Percentiles rank a stretch among this genome's conserved stretches.
phyloP scores from a whole-genome alignment of 495 filamentous ascomycete genomes.

The Penicillium goetzii region DNA sequence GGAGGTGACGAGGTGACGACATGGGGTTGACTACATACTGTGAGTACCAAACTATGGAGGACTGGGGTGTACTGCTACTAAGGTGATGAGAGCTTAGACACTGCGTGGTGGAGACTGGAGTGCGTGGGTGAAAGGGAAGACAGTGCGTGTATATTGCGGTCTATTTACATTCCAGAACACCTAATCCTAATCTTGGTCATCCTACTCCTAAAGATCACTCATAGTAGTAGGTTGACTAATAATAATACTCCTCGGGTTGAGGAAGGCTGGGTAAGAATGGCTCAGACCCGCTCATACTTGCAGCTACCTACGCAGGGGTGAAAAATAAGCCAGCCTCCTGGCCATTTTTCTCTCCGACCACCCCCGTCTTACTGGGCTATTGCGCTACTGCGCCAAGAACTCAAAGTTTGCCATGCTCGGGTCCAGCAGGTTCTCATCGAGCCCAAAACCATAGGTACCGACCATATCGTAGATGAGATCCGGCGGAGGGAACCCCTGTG shows the following conservation, averaged over 20 bases:
- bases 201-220: background rate
- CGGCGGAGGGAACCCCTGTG: constrained; percentile 52
- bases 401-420: constrained; percentile 54
- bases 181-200: background rate
- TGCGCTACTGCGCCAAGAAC: constrained; percentile 41
- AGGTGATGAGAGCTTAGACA: constrained; percentile 28
- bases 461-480: constrained; percentile 56
- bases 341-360: background rate
- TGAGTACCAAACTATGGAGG: too few species aligned
- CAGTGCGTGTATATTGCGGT: constrained; percentile 17
- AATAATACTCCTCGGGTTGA: background rate
- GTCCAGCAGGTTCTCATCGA: constrained; percentile 52
- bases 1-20: constrained; percentile 29
- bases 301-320: constrained; percentile 3
- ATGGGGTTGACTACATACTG: constrained; percentile 13
- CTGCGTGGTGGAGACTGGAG: constrained; percentile 18
- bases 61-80: background rate
- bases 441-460: constrained; percentile 52
- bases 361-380: background rate
- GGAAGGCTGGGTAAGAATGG: constrained; percentile 3
- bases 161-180: constrained; percentile 22
- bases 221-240: background rate
- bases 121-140: constrained; percentile 22
- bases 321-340: background rate
- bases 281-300: constrained; percentile 2